These are phyloP conservation scores for Neophaeococcomyces mojaviensis DNA, from an alignment of 2,329 filamentous ascomycete genomes.

Conservation along the genomic window DNA sequence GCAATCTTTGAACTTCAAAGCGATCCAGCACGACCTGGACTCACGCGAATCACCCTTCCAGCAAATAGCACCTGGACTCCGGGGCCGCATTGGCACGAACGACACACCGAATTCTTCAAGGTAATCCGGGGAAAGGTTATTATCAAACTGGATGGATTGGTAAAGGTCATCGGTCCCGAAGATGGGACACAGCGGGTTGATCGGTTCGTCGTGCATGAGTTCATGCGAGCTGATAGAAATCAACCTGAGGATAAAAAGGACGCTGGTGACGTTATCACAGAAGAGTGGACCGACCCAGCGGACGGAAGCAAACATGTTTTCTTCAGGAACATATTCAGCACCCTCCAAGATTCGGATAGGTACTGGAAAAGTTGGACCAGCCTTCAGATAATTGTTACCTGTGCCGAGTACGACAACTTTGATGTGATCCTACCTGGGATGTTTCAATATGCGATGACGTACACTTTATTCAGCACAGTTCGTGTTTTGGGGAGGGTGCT, in stretches of 20 bases:
- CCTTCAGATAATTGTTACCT: neutral
- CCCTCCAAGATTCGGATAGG: neutral
- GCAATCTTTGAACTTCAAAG: conserved; percentile 2
- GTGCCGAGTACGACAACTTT: conserved; percentile 1
- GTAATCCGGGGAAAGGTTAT: conserved; percentile 34
- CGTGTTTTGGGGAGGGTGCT: neutral
- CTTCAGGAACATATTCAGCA: conserved; percentile 33
- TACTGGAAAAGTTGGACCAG: conserved; percentile 7
- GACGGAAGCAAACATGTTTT: conserved; percentile 43
- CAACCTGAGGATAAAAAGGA: conserved; percentile 9
- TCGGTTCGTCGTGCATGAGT: conserved; percentile 38
- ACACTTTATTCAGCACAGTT: neutral
- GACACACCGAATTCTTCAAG: conserved; percentile 41
- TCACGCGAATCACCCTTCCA: conserved; percentile 34
- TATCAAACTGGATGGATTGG: conserved; percentile 20
- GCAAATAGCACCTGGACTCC: conserved; percentile 40
- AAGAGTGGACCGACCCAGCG: conserved; percentile 41
- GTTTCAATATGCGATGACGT: neutral
- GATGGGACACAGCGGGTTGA: conserved; percentile 12
- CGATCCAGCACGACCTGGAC: conserved; percentile 3
- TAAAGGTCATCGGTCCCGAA: conserved; percentile 26
- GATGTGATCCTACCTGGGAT: conserved; percentile 1
- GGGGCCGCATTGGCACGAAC: conserved; percentile 44
- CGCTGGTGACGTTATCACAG: conserved; percentile 34
- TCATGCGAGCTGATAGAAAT: conserved; percentile 32